Conservation (phyloP, 495 filamentous ascomycete genomes). For the Aspergillus panamensis region DNA sequence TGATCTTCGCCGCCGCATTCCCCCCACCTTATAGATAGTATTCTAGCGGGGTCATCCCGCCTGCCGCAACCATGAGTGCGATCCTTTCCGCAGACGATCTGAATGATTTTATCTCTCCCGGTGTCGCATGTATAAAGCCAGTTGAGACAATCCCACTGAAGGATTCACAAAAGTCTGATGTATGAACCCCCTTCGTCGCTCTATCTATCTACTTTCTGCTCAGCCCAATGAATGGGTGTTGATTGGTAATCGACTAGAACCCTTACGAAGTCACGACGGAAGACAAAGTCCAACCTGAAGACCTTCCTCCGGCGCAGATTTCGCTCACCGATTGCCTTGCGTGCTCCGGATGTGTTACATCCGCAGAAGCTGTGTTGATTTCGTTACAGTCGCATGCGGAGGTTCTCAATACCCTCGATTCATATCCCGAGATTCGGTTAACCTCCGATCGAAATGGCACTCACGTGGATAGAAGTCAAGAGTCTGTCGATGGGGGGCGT, state of each 20-base stretch:
- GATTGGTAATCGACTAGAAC: slow-evolving; percentile 46
- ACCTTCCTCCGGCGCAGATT: slow-evolving; percentile 72
- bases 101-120: slow-evolving; percentile 98
- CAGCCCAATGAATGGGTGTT: slow-evolving; percentile 18
- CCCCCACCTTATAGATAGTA: background rate
- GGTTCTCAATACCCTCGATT: slow-evolving; percentile 77
- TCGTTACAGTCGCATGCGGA: slow-evolving; percentile 89
- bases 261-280: slow-evolving; percentile 87
- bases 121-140: slow-evolving; percentile 97
- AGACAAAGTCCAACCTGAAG: slow-evolving; percentile 63
- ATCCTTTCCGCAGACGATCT: slow-evolving; percentile 95
- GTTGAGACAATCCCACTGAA: slow-evolving; percentile 79
- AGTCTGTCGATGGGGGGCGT: slow-evolving; percentile 48
- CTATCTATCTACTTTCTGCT: background rate
- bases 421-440: slow-evolving; percentile 51
- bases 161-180: slow-evolving; percentile 32
- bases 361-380: slow-evolving; percentile 91
- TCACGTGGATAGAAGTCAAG: slow-evolving; percentile 21
- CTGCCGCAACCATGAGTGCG: slow-evolving; percentile 69
- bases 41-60: slow-evolving; percentile 17
- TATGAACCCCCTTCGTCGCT: slow-evolving; percentile 8
- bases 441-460: slow-evolving; percentile 22
- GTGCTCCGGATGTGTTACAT: slow-evolving; percentile 96
- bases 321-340: slow-evolving; percentile 96
- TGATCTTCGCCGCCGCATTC: background rate